Evolutionary conservation across 345 rosid species (phyloP).

Genomic region (Toxicodendron radicans): DNA sequence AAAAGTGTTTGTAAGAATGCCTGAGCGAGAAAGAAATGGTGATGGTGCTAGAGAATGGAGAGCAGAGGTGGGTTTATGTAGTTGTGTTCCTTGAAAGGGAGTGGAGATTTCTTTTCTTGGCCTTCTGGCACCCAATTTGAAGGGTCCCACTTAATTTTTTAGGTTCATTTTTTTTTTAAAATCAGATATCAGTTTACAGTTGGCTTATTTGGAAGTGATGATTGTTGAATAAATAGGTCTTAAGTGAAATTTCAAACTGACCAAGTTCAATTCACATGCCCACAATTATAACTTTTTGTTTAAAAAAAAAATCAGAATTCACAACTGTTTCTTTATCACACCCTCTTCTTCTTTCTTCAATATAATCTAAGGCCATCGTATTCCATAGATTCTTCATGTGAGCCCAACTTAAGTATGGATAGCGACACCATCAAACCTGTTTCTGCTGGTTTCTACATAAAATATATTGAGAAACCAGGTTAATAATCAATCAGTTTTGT

Average conservation of each 20-base stretch:
- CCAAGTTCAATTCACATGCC: constrained; percentile 50
- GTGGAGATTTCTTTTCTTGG: constrained; percentile 31
- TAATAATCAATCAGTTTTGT: background rate
- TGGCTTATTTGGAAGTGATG: constrained; percentile 42
- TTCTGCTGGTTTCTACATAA: no score
- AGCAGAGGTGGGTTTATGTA: constrained; percentile 55
- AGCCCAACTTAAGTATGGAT: constrained; percentile 21
- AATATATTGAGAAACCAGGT: no score
- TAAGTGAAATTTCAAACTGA: constrained; percentile 29
- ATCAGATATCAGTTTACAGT: constrained; percentile 43
- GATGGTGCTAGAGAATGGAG: constrained; percentile 30
- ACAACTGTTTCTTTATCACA: constrained; percentile 24
- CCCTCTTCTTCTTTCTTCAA: constrained; percentile 31
- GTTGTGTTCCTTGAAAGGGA: constrained; percentile 34
- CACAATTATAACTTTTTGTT: constrained; percentile 16
- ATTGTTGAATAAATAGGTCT: constrained; percentile 36
- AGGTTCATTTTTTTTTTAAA: constrained; percentile 7
- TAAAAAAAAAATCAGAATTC: background rate
- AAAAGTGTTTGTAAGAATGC: constrained; percentile 53
- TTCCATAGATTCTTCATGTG: constrained; percentile 72
- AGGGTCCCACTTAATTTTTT: constrained; percentile 44
- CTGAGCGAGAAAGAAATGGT: constrained; percentile 31
- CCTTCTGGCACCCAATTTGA: constrained; percentile 59
- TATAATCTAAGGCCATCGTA: constrained; percentile 46
- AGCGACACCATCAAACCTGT: constrained; percentile 22